These are phyloP conservation scores for Botryotinia globosa DNA, from an alignment of 2,329 filamentous ascomycete genomes.

Conservation along the genomic window DNA sequence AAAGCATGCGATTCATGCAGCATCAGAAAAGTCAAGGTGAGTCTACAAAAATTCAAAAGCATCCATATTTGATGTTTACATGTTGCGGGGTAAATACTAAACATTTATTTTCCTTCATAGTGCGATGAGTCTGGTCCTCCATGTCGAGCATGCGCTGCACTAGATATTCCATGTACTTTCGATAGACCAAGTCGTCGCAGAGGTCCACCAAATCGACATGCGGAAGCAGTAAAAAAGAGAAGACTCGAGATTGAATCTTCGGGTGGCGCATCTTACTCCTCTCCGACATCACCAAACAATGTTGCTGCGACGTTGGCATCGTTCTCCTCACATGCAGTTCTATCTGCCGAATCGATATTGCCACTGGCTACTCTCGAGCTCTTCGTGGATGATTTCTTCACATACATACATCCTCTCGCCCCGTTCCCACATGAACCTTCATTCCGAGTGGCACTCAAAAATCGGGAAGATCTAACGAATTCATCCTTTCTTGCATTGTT, in stretches of 20 bases:
- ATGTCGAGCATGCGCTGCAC: constrained; percentile 60
- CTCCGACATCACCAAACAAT: constrained; percentile 37
- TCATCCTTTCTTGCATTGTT: constrained; percentile 67
- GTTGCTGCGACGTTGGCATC: constrained; percentile 37
- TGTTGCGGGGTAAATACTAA: constrained; percentile 22
- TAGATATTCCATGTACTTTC: constrained; percentile 67
- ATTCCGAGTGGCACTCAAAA: constrained; percentile 66
- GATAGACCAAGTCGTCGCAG: constrained; percentile 60
- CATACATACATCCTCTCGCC: constrained; percentile 72
- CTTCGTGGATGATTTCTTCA: constrained; percentile 79
- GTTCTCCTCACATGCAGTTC: constrained; percentile 39
- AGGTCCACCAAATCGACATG: constrained; percentile 64
- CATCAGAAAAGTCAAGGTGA: constrained; percentile 52
- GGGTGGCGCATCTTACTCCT: constrained; percentile 27
- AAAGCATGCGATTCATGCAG: constrained; percentile 54
- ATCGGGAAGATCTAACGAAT: constrained; percentile 63
- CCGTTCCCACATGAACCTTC: constrained; percentile 79
- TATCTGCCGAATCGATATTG: constrained; percentile 68
- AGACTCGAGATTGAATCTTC: constrained; percentile 44
- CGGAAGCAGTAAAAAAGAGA: constrained; percentile 63
- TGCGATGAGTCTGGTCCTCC: constrained; percentile 66
- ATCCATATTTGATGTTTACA: not conserved
- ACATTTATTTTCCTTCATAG: constrained; percentile 39
- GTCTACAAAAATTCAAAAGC: constrained; percentile 12
- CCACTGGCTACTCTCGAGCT: constrained; percentile 65